These are phyloP conservation scores for Agrostemma githago DNA, from an alignment of 148 eudicot species.

Conservation along the genomic window DNA sequence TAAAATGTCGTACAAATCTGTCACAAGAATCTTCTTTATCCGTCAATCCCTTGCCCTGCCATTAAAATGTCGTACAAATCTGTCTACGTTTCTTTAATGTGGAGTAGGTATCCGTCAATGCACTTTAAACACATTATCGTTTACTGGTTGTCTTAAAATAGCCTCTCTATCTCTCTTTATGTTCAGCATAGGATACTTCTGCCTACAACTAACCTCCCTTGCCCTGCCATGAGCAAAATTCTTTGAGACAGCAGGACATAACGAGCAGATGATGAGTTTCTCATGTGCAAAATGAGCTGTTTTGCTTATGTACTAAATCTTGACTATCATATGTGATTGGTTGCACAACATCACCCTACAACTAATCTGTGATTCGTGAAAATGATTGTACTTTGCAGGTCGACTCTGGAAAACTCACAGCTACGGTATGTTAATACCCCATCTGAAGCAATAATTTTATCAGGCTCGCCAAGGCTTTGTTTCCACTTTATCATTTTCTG, in stretches of 20 bases:
- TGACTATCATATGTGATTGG: background rate
- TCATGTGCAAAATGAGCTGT: background rate
- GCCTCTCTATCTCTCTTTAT: background rate
- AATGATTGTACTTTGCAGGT: constrained; percentile 44
- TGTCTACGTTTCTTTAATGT: background rate
- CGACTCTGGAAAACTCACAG: constrained; percentile 64
- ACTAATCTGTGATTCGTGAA: background rate
- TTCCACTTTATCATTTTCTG: background rate
- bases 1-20: too few species aligned
- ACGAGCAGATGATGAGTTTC: background rate
- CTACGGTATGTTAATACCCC: constrained; percentile 49
- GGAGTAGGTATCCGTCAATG: background rate
- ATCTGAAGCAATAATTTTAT: background rate
- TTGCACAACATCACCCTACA: background rate
- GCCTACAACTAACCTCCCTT: background rate
- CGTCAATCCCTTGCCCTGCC: too few species aligned
- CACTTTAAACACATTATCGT: background rate
- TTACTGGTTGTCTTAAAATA: background rate
- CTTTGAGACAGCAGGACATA: background rate
- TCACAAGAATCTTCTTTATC: too few species aligned
- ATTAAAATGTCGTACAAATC: background rate
- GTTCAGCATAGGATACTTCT: background rate
- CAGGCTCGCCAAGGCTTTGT: background rate
- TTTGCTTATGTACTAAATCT: background rate
- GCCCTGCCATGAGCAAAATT: background rate